Evolutionary conservation across 2,329 filamentous ascomycete genomes (phyloP), one percentile per base, ranked within the genome.

Genomic region (Diaporthe ilicicola): DNA sequence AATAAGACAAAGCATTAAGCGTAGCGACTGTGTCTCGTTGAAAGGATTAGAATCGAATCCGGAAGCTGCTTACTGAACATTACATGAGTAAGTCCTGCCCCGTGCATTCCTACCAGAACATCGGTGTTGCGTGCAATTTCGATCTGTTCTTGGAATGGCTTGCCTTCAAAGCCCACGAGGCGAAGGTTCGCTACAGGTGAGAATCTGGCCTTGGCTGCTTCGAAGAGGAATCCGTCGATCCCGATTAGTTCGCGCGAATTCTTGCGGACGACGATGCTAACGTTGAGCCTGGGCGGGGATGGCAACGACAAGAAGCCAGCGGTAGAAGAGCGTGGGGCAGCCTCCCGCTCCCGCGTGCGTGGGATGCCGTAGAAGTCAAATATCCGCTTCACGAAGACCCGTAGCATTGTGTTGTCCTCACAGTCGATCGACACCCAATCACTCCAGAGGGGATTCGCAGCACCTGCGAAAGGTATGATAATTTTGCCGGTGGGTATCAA

Each of bases 91-190:
- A 85, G 75, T 0, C 82, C 83, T 0, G 83, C 82, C 51, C 84
- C 84, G 74, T 85, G 83, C 1, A 83, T 79, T 37, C 83, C 83
- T 7, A 84, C 78, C 10, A 86, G 76, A 19, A 85, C 73, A 70
- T 85, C 82, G 1, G 83, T 84, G 32, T 76, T 75, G 17, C 76
- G 79, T 12, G 79, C 76, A 1, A 82, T 46, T 10, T 72, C 67
- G 6, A 84, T 53, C 74, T 85, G 83, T 42, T 82, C 76, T 0
- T 65, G 44, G 51, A 85, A 79, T 8, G 81, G 66, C n/a, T 83
- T 69, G n/a, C 74, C 69, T 0, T 79, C 79, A 70, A 85, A 82
- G 73, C 84, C 81, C 24, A 84, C 73, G 13, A 68, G 54, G 10
- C 67, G 34, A 15, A 71, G 48, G 27, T 61, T 19, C 12, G 65